These are phyloP conservation scores for Ogataea philodendri DNA, from an alignment of 805 yeast species.

Conservation along the genomic window DNA sequence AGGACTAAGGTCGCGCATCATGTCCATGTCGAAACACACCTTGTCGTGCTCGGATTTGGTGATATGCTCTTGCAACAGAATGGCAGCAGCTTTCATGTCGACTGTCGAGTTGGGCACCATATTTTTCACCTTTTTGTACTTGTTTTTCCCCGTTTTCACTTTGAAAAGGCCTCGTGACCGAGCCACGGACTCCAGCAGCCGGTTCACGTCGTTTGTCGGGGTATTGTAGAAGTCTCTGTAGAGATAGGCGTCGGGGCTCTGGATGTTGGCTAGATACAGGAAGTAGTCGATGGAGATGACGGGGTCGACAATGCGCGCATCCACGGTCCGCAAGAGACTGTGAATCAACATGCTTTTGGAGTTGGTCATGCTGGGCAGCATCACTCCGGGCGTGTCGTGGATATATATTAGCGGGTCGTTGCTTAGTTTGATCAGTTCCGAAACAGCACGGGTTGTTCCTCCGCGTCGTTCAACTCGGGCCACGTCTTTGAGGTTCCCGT, in stretches of 20 bases:
- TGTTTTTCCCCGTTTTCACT: conserved; percentile 1
- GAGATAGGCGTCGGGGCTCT: conserved; percentile 44
- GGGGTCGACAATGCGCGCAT: conserved; percentile 70
- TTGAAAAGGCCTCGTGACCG: conserved; percentile 32
- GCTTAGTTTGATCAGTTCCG: conserved; percentile 67
- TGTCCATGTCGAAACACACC: conserved; percentile 30
- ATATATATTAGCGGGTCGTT: conserved; percentile 62
- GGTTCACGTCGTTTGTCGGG: conserved; percentile 73
- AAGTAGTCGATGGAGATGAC: conserved; percentile 83
- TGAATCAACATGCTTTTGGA: conserved; percentile 71
- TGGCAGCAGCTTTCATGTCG: conserved; percentile 50
- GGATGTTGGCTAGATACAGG: conserved; percentile 68
- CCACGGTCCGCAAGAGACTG: conserved; percentile 73
- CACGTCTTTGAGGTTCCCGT: conserved; percentile 51
- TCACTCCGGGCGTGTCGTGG: conserved; percentile 92
- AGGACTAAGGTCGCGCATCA: conserved; percentile 6
- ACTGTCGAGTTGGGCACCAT: not conserved
- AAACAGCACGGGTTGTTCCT: conserved; percentile 81
- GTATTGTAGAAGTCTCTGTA: conserved; percentile 46
- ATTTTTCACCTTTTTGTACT: not conserved
- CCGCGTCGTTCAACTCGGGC: conserved; percentile 86
- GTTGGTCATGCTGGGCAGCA: conserved; percentile 68
- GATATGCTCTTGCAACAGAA: conserved; percentile 61
- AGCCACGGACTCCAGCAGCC: conserved; percentile 51
- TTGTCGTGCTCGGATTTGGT: conserved; percentile 50